Conservation (phyloP, 352 stramenopile species). For the Pythium dissotocum region DNA sequence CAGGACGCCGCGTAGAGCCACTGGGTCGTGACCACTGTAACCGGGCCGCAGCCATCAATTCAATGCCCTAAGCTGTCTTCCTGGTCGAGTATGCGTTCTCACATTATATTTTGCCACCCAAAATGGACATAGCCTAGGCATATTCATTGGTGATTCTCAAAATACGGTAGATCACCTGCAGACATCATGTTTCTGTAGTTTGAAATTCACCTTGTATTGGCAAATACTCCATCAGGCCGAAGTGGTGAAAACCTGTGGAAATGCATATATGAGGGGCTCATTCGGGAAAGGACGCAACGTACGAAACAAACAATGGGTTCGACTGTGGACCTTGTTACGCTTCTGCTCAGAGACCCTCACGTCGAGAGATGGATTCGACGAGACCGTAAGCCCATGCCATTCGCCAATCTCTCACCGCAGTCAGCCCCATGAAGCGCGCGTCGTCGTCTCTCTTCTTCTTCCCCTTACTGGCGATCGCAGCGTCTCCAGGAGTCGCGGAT, state of each 20-base stretch:
- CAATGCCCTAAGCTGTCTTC: too few relatives aligned
- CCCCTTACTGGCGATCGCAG: too few relatives aligned
- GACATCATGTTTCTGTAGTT: too few relatives aligned
- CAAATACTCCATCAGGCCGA: background rate
- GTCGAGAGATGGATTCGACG: background rate
- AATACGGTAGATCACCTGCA: too few relatives aligned
- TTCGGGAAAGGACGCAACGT: background rate
- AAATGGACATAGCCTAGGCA: too few relatives aligned
- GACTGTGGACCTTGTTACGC: too few relatives aligned
- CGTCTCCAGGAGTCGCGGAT: background rate
- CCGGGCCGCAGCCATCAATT: too few relatives aligned
- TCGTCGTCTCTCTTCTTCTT: background rate
- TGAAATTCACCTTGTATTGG: background rate
- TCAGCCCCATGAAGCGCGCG: background rate
- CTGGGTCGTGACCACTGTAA: background rate
- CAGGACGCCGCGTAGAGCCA: background rate
- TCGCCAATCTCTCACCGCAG: background rate
- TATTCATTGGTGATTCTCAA: background rate
- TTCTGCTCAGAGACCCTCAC: background rate
- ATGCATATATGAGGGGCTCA: background rate
- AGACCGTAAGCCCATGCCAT: background rate
- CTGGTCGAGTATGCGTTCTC: background rate
- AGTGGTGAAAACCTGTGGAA: background rate
- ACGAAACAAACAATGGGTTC: background rate
- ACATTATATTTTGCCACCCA: too few relatives aligned